Conservation (phyloP, 352 stramenopile species). For the Phytopythium kandeliae region DNA sequence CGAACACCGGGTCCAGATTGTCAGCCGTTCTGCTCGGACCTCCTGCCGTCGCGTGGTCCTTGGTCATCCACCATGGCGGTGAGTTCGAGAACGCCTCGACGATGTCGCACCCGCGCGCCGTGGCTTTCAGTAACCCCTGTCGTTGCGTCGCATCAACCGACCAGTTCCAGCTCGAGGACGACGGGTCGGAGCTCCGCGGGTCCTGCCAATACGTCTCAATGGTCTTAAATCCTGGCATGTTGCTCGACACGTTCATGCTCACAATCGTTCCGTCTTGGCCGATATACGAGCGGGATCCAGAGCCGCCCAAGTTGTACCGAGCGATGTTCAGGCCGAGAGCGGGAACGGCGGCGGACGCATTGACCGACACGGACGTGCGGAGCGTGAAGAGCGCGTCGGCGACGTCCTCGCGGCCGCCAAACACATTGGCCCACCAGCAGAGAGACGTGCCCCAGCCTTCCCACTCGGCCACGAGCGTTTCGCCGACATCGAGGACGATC, state of each 20-base stretch:
- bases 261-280: slow-evolving; percentile 29
- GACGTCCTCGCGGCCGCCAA: slow-evolving; percentile 45
- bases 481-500: neutral
- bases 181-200: slow-evolving; percentile 33
- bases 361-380: slow-evolving; percentile 27
- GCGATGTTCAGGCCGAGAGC: slow-evolving; percentile 50
- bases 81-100: slow-evolving; percentile 55
- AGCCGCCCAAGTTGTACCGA: slow-evolving; percentile 57
- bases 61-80: slow-evolving; percentile 62
- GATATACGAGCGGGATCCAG: slow-evolving; percentile 25
- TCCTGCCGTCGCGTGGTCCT: slow-evolving; percentile 43
- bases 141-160: slow-evolving; percentile 33
- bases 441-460: slow-evolving; percentile 61
- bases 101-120: slow-evolving; percentile 28
- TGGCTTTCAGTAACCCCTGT: slow-evolving; percentile 31
- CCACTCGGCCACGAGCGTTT: slow-evolving; percentile 21
- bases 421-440: slow-evolving; percentile 59
- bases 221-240: slow-evolving; percentile 47
- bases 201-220: slow-evolving; percentile 61
- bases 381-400: slow-evolving; percentile 49
- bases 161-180: slow-evolving; percentile 48
- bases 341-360: slow-evolving; percentile 18
- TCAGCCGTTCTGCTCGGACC: slow-evolving; percentile 27
- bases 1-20: slow-evolving; percentile 46
- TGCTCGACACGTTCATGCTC: slow-evolving; percentile 34